Evolutionary conservation across 306 rosid genomes (phyloP), one percentile per base, ranked within the genome.

Genomic region (Acmispon strigosus): DNA sequence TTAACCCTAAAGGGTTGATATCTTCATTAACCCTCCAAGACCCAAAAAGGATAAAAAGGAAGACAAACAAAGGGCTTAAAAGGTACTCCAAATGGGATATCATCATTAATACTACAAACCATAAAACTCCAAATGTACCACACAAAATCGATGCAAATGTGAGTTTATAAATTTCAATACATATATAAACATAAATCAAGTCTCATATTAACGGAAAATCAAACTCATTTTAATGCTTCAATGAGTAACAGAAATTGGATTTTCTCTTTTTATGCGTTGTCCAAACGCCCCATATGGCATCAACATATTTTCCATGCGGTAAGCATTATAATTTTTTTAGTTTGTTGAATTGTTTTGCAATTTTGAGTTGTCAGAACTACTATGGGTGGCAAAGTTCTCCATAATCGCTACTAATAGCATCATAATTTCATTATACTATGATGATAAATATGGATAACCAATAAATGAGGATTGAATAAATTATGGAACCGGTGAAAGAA

Each of bases 201-300:
- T 27, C 32, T 27, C 32, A 2, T 27, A 27, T 27, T 27, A 27
- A 27, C 32, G 4, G 4, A 27, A 27, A 27, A 1, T 4, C 32
- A 27, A 27, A 2, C 32, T 1, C 32, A 27, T 1, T 58, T 45
- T 64, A 59, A 59, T 50, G 66, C 4, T 41, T 16, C 2, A 22
- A 22, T 22, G 24, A 2, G 24, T 22, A 2, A 22, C 24, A 43
- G 12, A 39, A 39, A 50, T 49, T 42, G 81, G 18, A 29, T 62
- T 71, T 75, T 51, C 39, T 70, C n/a, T 62, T 20, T 56, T 34
- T 19, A 50, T 60, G 41, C 63, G 69, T 73, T 74, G 74, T 73
- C 77, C 70, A 67, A 67, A 73, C 56, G 39, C 77, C 66, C 73
- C 67, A 15, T 55, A 68, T 66, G 73, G 80, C 59, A 19, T 67